A percentile compares a stretch with the other conserved stretches of the same genome.
phyloP scores from a whole-genome alignment of 345 rosid genomes.

The Linum tenue region DNA sequence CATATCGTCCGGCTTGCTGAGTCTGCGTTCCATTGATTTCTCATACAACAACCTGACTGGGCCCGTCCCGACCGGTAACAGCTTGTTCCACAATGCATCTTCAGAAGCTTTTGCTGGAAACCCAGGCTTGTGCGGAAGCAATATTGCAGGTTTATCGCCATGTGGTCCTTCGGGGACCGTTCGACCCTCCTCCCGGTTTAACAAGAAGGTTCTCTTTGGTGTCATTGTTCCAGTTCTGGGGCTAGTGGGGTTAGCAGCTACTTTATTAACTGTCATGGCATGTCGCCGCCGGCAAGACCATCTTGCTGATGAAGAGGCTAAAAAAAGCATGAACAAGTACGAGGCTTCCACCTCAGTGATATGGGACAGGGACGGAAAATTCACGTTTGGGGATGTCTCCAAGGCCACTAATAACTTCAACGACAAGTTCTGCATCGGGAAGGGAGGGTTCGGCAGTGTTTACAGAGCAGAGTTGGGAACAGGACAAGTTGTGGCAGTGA shows the following conservation, averaged over 20 bases:
- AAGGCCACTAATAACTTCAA: conserved; percentile 46
- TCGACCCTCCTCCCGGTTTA: conserved; percentile 16
- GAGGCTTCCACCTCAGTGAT: conserved; percentile 26
- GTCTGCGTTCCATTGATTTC: conserved; percentile 42
- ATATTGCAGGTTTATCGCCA: conserved; percentile 29
- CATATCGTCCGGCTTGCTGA: conserved; percentile 33
- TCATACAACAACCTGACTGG: conserved; percentile 50
- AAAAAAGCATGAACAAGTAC: not conserved
- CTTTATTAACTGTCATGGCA: conserved; percentile 10
- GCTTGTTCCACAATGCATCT: conserved; percentile 34
- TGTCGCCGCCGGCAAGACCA: conserved; percentile 6
- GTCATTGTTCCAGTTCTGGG: conserved; percentile 31
- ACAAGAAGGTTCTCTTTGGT: conserved; percentile 26
- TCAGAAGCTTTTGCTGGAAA: conserved; percentile 35
- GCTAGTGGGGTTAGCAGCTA: conserved; percentile 17
- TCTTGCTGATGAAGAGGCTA: conserved; percentile 28
- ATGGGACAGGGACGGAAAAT: conserved; percentile 50
- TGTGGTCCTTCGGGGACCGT: conserved; percentile 16
- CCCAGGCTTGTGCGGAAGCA: conserved; percentile 47
- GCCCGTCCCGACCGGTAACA: conserved; percentile 29
- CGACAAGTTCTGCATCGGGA: conserved; percentile 48
- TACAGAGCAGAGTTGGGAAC: conserved; percentile 40
- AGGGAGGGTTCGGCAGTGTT: conserved; percentile 59
- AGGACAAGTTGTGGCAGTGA: conserved; percentile 48
- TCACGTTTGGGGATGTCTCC: conserved; percentile 48